Conservation (phyloP, 2,329 filamentous ascomycete species). For the Dothidotthia symphoricarpi region DNA sequence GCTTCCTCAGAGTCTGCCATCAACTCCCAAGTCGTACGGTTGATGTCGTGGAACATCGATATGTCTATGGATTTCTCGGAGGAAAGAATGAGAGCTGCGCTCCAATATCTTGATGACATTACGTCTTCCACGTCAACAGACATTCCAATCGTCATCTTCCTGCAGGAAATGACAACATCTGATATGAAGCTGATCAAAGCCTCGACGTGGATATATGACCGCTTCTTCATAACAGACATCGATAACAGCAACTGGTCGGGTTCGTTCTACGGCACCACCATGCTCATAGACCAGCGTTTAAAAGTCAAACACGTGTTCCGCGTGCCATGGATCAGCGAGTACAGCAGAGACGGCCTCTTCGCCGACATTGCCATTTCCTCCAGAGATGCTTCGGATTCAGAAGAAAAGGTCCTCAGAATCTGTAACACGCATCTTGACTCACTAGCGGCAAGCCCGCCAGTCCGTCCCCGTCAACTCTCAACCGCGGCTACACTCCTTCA, state of each 20-base stretch:
- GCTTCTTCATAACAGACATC: conserved; percentile 53
- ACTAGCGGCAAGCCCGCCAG: conserved; percentile 49
- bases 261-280: conserved; percentile 54
- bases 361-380: conserved; percentile 47
- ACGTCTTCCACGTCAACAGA: conserved; percentile 17
- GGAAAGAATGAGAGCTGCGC: conserved; percentile 45
- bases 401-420: conserved; percentile 43
- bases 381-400: neutral
- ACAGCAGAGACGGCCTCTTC: conserved; percentile 57
- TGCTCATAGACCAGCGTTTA: conserved; percentile 52
- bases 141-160: conserved; percentile 46
- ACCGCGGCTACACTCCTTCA: conserved; percentile 48
- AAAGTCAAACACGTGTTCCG: conserved; percentile 50
- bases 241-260: conserved; percentile 47
- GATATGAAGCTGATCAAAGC: conserved; percentile 49
- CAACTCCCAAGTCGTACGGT: conserved; percentile 14
- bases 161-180: conserved; percentile 53
- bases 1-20: neutral
- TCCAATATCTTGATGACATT: conserved; percentile 41
- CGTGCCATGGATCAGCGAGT: conserved; percentile 51
- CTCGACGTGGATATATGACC: conserved; percentile 49
- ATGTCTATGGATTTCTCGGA: conserved; percentile 41
- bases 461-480: conserved; percentile 51
- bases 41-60: conserved; percentile 54
- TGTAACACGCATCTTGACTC: conserved; percentile 61